These are phyloP conservation scores for Pholiota molesta DNA, from an alignment of 768 basidiomycete species.

Conservation along the genomic window DNA sequence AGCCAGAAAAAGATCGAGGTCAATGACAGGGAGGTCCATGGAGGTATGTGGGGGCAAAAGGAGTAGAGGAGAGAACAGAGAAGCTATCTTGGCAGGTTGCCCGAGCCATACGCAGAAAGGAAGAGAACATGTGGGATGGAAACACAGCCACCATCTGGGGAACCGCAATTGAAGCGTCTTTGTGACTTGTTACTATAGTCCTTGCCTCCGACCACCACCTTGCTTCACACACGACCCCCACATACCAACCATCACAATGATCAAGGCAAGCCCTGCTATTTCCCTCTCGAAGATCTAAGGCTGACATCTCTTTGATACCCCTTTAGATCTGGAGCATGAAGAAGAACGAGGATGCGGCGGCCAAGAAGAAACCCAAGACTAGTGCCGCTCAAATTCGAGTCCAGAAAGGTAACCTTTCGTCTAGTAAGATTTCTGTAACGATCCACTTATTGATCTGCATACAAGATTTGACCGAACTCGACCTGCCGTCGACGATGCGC, in stretches of 20 bases:
- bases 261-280: constrained; percentile 38
- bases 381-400: constrained; percentile 98
- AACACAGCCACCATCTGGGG: constrained; percentile 27
- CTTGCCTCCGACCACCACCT: constrained; percentile 32
- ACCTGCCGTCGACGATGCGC: constrained; percentile 95
- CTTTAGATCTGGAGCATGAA: constrained; percentile 98
- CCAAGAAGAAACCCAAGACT: constrained; percentile 98
- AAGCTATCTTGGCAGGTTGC: not conserved
- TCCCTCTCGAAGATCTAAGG: not conserved
- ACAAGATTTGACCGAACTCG: constrained; percentile 93
- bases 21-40: constrained; percentile 70
- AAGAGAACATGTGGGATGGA: constrained; percentile 14
- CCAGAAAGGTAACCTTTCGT: constrained; percentile 80
- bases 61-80: constrained; percentile 5
- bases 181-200: constrained; percentile 29
- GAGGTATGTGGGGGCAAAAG: constrained; percentile 33
- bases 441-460: not conserved
- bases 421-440: constrained; percentile 2
- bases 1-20: constrained; percentile 73
- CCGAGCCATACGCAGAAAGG: constrained; percentile 1
- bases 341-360: constrained; percentile 97
- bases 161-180: constrained; percentile 24
- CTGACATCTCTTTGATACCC: constrained; percentile 7
- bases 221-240: constrained; percentile 33
- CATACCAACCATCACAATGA: constrained; percentile 41